These are phyloP conservation scores for Solanum ossicruentum DNA, from an alignment of 257 asterid genomes.

Conservation along the genomic window DNA sequence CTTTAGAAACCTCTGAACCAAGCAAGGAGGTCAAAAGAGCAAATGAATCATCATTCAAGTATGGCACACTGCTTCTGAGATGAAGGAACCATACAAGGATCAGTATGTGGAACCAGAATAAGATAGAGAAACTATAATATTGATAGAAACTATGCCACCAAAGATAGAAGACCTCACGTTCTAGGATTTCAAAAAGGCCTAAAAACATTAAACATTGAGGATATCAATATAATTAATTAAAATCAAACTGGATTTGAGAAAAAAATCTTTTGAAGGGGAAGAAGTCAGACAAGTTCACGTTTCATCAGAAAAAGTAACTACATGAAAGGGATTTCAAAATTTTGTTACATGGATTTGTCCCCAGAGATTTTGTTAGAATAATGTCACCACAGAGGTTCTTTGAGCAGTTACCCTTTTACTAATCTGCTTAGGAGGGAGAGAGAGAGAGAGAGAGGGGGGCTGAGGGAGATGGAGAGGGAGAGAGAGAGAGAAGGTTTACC, in stretches of 20 bases:
- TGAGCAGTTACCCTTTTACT: background rate
- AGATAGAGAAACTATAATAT: background rate
- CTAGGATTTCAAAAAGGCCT: background rate
- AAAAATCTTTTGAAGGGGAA: background rate
- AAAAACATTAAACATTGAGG: background rate
- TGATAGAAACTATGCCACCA: background rate
- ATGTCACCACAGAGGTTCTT: background rate
- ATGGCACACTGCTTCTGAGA: conserved; percentile 29
- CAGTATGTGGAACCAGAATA: background rate
- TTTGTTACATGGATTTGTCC: background rate
- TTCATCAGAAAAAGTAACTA: background rate
- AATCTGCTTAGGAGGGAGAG: background rate
- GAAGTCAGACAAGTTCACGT: background rate
- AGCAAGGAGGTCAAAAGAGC: conserved; percentile 54
- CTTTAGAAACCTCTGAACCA: conserved; percentile 43
- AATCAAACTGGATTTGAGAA: background rate
- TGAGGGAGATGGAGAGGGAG: background rate
- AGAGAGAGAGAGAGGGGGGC: too few species aligned
- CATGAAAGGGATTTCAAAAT: background rate
- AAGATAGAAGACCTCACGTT: background rate
- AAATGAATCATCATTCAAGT: conserved; percentile 44
- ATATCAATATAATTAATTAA: background rate
- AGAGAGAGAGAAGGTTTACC: conserved; percentile 29
- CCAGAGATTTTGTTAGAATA: background rate
- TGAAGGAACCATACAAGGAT: conserved; percentile 1